Percentiles rank a stretch among this genome's conserved stretches.
Conservation (phyloP, 495 filamentous ascomycete species). For the Tuber aestivum region DNA sequence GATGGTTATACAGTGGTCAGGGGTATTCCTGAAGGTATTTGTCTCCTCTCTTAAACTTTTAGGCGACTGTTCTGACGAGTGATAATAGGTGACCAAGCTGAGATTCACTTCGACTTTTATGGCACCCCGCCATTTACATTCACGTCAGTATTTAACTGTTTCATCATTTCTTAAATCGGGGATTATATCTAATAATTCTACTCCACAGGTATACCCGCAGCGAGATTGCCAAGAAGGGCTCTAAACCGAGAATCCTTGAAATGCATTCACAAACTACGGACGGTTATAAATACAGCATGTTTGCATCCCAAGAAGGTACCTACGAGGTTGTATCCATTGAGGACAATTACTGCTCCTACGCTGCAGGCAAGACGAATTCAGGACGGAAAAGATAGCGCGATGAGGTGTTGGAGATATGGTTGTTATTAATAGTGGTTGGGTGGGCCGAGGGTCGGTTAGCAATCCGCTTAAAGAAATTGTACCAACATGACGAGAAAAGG, state of each 20-base stretch:
- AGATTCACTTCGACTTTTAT: conserved; percentile 88
- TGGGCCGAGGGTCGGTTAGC: not conserved
- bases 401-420: not conserved
- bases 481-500: not conserved
- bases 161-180: not conserved
- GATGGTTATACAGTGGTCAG: conserved; percentile 69
- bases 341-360: conserved; percentile 66
- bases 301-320: conserved; percentile 83
- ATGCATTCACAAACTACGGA: conserved; percentile 79
- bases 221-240: conserved; percentile 70
- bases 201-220: conserved; percentile 70
- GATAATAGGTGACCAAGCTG: conserved; percentile 62
- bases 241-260: conserved; percentile 72
- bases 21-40: conserved; percentile 78
- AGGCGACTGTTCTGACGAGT: not conserved
- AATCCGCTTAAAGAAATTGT: not conserved
- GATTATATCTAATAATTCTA: conserved; percentile 4
- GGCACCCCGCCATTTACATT: conserved; percentile 97
- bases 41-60: not conserved
- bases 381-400: conserved; percentile 23
- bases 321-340: conserved; percentile 95
- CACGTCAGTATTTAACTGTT: conserved; percentile 52
- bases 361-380: conserved; percentile 27
- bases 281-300: conserved; percentile 70
- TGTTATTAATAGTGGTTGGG: not conserved